These are phyloP conservation scores for Omphalea diandra DNA, from an alignment of 441 rosid genomes.

Conservation along the genomic window DNA sequence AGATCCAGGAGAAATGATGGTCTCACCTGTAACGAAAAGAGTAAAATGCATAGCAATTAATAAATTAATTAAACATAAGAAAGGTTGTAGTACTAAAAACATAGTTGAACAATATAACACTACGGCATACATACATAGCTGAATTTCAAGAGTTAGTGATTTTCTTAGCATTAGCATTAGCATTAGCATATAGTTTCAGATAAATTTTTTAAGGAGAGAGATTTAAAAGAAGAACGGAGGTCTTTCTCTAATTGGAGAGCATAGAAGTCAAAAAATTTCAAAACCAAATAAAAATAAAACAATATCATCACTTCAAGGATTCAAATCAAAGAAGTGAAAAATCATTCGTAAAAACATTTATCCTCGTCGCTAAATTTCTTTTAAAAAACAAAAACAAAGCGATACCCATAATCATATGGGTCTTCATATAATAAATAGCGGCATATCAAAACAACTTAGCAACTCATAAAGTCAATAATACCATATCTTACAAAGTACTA, in stretches of 20 bases:
- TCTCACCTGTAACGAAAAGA: constrained; percentile 50
- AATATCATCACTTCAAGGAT: neutral
- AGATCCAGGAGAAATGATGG: constrained; percentile 64
- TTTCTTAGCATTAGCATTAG: neutral
- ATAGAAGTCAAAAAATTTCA: neutral
- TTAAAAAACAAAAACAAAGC: neutral
- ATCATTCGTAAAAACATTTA: neutral
- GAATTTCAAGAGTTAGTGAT: neutral
- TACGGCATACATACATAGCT: neutral
- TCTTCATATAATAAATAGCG: neutral
- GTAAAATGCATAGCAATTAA: constrained; percentile 5
- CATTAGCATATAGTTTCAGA: neutral
- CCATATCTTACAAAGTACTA: neutral
- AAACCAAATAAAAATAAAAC: neutral
- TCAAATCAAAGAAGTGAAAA: neutral
- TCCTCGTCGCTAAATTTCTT: too few relatives aligned
- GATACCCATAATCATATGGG: neutral
- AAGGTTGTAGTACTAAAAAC: too few relatives aligned
- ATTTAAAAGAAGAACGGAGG: neutral
- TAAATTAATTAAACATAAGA: neutral
- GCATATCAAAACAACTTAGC: neutral
- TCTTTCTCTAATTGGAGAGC: neutral
- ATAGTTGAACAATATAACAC: neutral
- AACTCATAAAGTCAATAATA: neutral
- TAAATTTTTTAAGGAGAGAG: neutral